Conservation (phyloP, 805 yeast species). For the Saccharomycopsis sp. region DNA sequence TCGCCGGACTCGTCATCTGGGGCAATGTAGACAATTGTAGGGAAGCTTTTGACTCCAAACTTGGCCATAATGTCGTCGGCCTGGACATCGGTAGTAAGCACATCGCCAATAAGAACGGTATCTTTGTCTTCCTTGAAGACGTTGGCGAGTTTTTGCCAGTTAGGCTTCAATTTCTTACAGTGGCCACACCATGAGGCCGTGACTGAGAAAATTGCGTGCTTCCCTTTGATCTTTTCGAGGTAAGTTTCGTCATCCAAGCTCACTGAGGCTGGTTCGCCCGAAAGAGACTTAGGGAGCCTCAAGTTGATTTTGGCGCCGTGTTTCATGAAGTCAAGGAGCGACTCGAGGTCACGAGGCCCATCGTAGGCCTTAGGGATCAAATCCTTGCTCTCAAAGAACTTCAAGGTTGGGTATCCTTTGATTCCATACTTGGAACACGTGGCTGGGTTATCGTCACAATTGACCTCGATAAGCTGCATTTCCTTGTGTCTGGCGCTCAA, state of each 20-base stretch:
- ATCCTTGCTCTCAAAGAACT: conserved; percentile 38
- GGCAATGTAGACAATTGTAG: conserved; percentile 43
- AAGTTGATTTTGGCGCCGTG: conserved; percentile 31
- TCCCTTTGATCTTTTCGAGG: conserved; percentile 31
- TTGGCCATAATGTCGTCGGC: conserved; percentile 34
- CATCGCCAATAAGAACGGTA: conserved; percentile 36
- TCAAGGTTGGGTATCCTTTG: conserved; percentile 44
- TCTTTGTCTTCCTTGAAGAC: conserved; percentile 34
- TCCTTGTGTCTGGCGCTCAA: conserved; percentile 37
- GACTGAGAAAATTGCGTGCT: conserved; percentile 35
- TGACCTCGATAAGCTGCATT: conserved; percentile 39
- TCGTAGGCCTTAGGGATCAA: conserved; percentile 38
- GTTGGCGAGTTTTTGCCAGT: conserved; percentile 41
- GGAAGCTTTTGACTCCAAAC: conserved; percentile 40
- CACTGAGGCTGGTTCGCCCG: conserved; percentile 25
- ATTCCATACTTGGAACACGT: conserved; percentile 42
- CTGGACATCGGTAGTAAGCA: conserved; percentile 38
- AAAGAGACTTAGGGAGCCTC: conserved; percentile 24
- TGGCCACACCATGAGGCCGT: conserved; percentile 53
- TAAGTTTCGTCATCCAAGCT: conserved; percentile 34
- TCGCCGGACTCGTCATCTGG: conserved; percentile 30
- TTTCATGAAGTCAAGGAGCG: conserved; percentile 41
- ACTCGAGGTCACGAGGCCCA: conserved; percentile 41
- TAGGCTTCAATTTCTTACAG: conserved; percentile 44
- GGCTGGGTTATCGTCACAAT: conserved; percentile 45